Evolutionary conservation across 495 filamentous ascomycete species (phyloP).

Genomic region (Darksidea phi): DNA sequence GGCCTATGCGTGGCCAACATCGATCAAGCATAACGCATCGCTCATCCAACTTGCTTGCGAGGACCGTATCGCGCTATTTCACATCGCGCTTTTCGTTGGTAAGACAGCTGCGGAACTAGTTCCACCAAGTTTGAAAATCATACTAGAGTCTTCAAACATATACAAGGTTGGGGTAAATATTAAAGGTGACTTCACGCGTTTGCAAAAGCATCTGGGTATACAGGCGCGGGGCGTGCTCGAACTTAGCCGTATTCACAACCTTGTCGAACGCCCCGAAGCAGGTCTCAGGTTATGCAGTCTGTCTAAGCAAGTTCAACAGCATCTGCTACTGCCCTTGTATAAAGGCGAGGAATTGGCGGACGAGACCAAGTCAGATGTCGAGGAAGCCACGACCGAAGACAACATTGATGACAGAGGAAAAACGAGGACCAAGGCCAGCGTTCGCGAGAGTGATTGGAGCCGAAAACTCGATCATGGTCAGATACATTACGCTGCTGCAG

Average conservation of each 20-base stretch:
- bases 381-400: too few species aligned
- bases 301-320: constrained; percentile 37
- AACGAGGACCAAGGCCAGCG: neutral
- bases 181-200: constrained; percentile 62
- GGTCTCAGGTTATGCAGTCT: constrained; percentile 37
- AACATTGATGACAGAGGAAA: too few species aligned
- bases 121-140: constrained; percentile 40
- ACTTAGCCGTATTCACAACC: constrained; percentile 43
- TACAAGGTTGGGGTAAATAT: constrained; percentile 84
- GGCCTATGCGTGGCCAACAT: constrained; percentile 8
- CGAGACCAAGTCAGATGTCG: neutral
- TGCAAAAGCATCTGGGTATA: constrained; percentile 38
- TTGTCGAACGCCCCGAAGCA: constrained; percentile 38
- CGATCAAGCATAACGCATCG: constrained; percentile 41
- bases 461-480: constrained; percentile 36
- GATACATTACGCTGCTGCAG: constrained; percentile 41
- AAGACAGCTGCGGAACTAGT: constrained; percentile 38
- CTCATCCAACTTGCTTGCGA: constrained; percentile 45
- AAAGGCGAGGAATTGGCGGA: constrained; percentile 32
- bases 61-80: constrained; percentile 43
- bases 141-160: constrained; percentile 80
- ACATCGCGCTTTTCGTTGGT: constrained; percentile 38
- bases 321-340: constrained; percentile 41
- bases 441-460: constrained; percentile 43
- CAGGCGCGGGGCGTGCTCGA: constrained; percentile 38